phyloP scores from a whole-genome alignment of 164 flowering plant genomes.

The Annona cherimola region DNA sequence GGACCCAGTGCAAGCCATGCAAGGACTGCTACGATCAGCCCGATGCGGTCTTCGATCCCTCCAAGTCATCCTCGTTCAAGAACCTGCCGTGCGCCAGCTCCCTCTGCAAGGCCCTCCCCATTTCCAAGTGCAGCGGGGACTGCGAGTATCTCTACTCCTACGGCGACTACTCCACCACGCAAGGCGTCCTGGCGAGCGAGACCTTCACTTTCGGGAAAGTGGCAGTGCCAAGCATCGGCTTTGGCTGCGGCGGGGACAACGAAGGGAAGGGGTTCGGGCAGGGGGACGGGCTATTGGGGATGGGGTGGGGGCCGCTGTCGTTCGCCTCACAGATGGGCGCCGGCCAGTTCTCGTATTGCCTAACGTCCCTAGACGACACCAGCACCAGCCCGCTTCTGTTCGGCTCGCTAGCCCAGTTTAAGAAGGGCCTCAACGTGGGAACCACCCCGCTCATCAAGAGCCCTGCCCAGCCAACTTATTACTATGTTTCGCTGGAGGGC shows the following conservation, averaged over 20 bases:
- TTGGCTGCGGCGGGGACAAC: constrained; percentile 79
- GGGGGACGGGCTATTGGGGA: constrained; percentile 75
- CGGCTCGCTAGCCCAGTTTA: constrained; percentile 38
- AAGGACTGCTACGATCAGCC: constrained; percentile 47
- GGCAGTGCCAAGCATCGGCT: constrained; percentile 44
- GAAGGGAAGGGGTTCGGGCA: constrained; percentile 62
- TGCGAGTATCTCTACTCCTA: constrained; percentile 71
- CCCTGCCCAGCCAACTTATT: constrained; percentile 64
- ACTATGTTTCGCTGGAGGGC: constrained; percentile 64
- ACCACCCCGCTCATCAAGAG: constrained; percentile 53
- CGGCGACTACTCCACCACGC: constrained; percentile 70
- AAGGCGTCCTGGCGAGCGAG: constrained; percentile 61
- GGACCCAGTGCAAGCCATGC: constrained; percentile 92
- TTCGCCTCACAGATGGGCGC: constrained; percentile 69
- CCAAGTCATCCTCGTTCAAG: constrained; percentile 53
- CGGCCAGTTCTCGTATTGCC: constrained; percentile 71
- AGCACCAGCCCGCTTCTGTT: constrained; percentile 51
- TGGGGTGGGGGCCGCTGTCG: constrained; percentile 85
- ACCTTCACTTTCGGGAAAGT: constrained; percentile 56
- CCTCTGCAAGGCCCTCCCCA: constrained; percentile 50
- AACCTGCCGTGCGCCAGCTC: constrained; percentile 44
- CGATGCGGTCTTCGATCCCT: constrained; percentile 66
- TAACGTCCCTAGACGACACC: constrained; percentile 53
- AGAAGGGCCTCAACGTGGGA: constrained; percentile 4
- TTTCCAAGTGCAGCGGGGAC: constrained; percentile 35